phyloP scores from a whole-genome alignment of 495 filamentous ascomycete genomes.

The Penicillium samsonianum region DNA sequence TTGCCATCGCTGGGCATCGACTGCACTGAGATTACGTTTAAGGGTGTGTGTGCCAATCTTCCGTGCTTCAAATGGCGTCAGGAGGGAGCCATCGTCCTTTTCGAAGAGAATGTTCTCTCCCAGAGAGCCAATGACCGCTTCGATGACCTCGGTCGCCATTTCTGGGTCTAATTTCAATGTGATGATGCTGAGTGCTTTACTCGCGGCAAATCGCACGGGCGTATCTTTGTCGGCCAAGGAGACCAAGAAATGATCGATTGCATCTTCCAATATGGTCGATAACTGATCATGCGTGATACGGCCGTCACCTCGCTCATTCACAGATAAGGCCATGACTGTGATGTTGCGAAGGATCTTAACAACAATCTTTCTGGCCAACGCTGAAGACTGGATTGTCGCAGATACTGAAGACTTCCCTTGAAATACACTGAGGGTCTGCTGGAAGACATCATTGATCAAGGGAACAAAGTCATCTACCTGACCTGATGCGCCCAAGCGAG shows the following conservation, averaged over 20 bases:
- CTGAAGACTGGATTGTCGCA: conserved; percentile 60
- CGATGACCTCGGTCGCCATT: conserved; percentile 82
- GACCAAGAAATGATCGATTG: conserved; percentile 72
- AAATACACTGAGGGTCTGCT: conserved; percentile 43
- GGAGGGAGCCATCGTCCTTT: conserved; percentile 41
- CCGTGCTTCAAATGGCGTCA: conserved; percentile 39
- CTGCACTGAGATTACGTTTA: conserved; percentile 65
- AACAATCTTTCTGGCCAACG: conserved; percentile 72
- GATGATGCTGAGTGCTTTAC: conserved; percentile 88
- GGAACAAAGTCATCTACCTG: conserved; percentile 54
- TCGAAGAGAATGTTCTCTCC: conserved; percentile 75
- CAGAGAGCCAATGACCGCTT: conserved; percentile 74
- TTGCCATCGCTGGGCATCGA: conserved; percentile 86
- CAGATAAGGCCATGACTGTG: conserved; percentile 58
- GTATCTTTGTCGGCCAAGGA: conserved; percentile 81
- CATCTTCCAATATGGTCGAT: conserved; percentile 51
- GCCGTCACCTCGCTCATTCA: conserved; percentile 42
- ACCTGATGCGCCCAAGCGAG: conserved; percentile 63
- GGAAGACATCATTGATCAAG: conserved; percentile 52
- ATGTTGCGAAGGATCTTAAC: conserved; percentile 82
- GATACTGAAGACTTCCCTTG: conserved; percentile 44
- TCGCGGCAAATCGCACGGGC: conserved; percentile 82
- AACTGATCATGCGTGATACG: conserved; percentile 41
- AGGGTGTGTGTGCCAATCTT: conserved; percentile 33
- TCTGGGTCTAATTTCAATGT: conserved; percentile 72